Base-by-base conservation (phyloP, 2,329 filamentous ascomycete species). In the Pestalotiopsis sp. region DNA sequence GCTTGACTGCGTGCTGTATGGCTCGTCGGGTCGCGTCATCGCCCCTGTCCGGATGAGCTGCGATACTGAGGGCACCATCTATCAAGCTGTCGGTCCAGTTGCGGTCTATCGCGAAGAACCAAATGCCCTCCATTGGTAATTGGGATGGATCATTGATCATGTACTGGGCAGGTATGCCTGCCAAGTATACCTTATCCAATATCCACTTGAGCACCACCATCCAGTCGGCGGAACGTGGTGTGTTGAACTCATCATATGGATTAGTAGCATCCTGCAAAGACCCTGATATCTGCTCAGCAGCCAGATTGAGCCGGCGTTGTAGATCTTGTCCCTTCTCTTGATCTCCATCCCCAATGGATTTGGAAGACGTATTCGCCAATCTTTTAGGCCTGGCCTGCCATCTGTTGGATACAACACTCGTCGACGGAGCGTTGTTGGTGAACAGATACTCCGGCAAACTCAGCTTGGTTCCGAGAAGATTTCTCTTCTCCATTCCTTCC, bases 61-160 rank as follows among this genome's bases (percentile, higher is more conserved):
- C 83, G 1, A 82, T 66, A 12, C 75, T 79, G 0, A 86, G 73
- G 0, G 80, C 83, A 0, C 84, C 84, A 67, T 86, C 84, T 1
- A 85, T 68, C 3, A 85, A 64, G 6, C 77, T 77, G 59, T 83
- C 80, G 0, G 81, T 70, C 84, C 84, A 86, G 65, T 78, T 78
- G 1, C 68, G 27, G 66, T 86, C 84, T 12, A 86, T 81, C 45
- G 77, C 68, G 74, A 86, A 86, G 75, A 84, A 83, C 0, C 82
- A 77, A 0, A 86, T 64, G 11, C 68, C 77, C 69, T 86, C 84
- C 4, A 45, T 58, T 0, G 73, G 78, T 0, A 86, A 71, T 45
- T 79, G 71, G 0, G 68, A 72, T 0, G 81, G 78, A 27, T 85
- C 83, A 0, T 77, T 62, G 4, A 85, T 71, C 1, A 85, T 73